These are phyloP conservation scores for Fusarium proliferatum DNA, from an alignment of 2,329 filamentous ascomycete species.

Conservation along the genomic window DNA sequence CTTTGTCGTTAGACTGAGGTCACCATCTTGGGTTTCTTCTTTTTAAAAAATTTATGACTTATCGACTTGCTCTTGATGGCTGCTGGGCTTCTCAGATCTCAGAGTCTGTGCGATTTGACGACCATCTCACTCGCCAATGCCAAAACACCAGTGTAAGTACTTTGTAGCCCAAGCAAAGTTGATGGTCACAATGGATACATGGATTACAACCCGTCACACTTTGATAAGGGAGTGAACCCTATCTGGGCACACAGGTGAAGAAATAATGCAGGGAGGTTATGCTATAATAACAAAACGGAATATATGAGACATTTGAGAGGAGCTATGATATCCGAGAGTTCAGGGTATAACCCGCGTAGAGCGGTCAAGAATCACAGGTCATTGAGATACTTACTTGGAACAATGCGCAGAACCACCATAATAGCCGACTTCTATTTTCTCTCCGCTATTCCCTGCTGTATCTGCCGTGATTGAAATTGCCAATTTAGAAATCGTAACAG, in stretches of 20 bases:
- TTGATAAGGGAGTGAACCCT: conserved; percentile 24
- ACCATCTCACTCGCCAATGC: neutral
- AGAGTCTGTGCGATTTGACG: neutral
- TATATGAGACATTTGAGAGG: neutral
- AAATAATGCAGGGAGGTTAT: neutral
- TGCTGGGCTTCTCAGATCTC: neutral
- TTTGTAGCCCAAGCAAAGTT: conserved; percentile 18
- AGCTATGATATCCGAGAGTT: no score
- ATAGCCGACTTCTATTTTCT: neutral
- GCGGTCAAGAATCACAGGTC: neutral
- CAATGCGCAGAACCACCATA: no score
- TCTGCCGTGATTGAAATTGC: neutral
- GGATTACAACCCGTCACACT: neutral
- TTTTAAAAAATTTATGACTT: neutral
- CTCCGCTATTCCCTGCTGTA: neutral
- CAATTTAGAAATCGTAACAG: neutral
- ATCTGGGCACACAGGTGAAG: neutral
- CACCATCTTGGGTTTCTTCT: conserved; percentile 3
- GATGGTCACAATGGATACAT: neutral
- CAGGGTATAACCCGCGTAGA: neutral
- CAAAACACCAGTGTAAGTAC: neutral
- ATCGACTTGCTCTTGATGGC: neutral
- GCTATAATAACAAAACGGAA: neutral
- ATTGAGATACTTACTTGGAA: neutral
- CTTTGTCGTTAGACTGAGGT: conserved; percentile 13